Evolutionary conservation across 805 yeast species (phyloP), one percentile per base, ranked within the genome.

Genomic region (Candida hungchunana): DNA sequence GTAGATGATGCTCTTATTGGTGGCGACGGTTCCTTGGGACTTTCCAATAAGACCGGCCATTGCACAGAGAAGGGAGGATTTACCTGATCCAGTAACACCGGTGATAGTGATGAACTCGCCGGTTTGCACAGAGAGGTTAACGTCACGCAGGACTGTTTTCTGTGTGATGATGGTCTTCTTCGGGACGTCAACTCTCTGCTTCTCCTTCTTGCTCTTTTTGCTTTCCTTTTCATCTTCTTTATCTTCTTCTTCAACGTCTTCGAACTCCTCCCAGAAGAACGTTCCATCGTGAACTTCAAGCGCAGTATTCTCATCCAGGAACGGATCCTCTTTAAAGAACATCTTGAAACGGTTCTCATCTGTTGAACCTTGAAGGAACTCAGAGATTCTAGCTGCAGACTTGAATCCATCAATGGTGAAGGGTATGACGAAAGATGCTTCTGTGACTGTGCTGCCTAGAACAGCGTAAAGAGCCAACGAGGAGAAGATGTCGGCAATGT

Each of bases 61-160:
- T 0, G 90, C 87, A 44, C 66, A 65, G 27, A 86, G 64, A 18
- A 86, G 59, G 0, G 90, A 80, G 0, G 88, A 66, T 52, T 86
- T 86, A 40, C 95, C 95, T 4, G 83, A 69, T 2, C 95, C 95
- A 47, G 86, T 82, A 2, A 77, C 56, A n/a, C 95, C 95, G 0
- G 88, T 79, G 9, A 83, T 65, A 37, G 82, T 80, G 5, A 85
- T 62, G 36, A 87, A 77, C 51, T 84, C 94, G 19, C 85, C 85
- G 37, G 70, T 73, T 26, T 65, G 58, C 28, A 85, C 64, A 2
- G 61, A 55, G 15, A 85, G 55, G 43, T 76, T 65, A 34, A 85
- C 55, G 50, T 77, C 45, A 10, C 26, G 50, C 36, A 50, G 79
- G 12, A 36, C 36, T 14, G 18, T 37, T 14, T 25, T 36, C 33